These are phyloP conservation scores for Gracilaria gracilis DNA, from an alignment of 23 red algal genomes.

Conservation along the genomic window DNA sequence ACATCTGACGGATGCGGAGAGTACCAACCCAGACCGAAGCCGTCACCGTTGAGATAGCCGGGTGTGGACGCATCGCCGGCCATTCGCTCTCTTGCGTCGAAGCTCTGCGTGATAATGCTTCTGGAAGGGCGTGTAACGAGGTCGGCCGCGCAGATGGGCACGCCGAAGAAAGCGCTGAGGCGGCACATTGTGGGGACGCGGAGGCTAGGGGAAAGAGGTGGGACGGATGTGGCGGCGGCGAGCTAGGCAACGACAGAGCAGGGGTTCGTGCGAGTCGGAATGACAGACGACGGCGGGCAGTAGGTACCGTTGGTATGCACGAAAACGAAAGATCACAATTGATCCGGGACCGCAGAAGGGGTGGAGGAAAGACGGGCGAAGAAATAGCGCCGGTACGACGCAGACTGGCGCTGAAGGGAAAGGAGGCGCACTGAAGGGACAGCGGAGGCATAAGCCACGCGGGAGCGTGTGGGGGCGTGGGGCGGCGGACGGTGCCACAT, in stretches of 20 bases:
- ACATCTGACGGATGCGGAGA: conserved; percentile 54
- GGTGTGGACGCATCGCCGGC: conserved; percentile 71
- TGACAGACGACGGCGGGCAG: too few relatives aligned
- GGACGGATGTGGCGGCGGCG: neutral
- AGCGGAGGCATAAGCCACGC: neutral
- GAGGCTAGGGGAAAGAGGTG: neutral
- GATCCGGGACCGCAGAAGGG: neutral
- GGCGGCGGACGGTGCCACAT: too few relatives aligned
- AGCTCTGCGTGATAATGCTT: conserved; percentile 85
- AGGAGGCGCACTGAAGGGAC: conserved; percentile 6
- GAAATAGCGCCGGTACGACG: neutral
- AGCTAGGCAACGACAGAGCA: neutral
- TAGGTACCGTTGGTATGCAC: too few relatives aligned
- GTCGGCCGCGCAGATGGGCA: conserved; percentile 82
- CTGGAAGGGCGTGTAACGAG: conserved; percentile 86
- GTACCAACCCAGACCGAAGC: conserved; percentile 93
- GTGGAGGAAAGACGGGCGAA: neutral
- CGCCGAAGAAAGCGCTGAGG: conserved; percentile 85
- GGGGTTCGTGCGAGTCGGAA: too few relatives aligned
- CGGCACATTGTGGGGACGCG: conserved; percentile 68
- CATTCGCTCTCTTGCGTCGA: conserved; percentile 83
- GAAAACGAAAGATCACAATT: neutral
- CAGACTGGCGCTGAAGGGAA: neutral
- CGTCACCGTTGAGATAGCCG: conserved; percentile 92
- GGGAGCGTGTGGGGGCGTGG: neutral